These are phyloP conservation scores for Zarea fungicola DNA, from an alignment of 2,329 filamentous ascomycete genomes.

Conservation along the genomic window DNA sequence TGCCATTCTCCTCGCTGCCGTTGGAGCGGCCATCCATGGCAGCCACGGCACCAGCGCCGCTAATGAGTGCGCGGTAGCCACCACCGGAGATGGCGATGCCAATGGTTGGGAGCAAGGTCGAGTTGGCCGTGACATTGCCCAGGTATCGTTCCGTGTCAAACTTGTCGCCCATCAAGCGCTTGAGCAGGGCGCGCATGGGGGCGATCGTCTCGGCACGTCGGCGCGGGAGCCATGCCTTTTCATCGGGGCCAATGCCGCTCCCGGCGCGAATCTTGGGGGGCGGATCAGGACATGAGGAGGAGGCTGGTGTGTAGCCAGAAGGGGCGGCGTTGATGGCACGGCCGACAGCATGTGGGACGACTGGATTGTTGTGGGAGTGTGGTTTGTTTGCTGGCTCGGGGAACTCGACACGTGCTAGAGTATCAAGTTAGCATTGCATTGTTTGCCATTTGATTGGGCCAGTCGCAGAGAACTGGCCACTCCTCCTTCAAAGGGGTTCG, in stretches of 20 bases:
- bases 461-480: neutral
- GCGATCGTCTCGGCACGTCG: slow-evolving; percentile 64
- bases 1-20: slow-evolving; percentile 44
- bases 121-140: slow-evolving; percentile 58
- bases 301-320: slow-evolving; percentile 5
- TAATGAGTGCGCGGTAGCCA: slow-evolving; percentile 73
- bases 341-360: neutral
- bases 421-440: neutral
- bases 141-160: slow-evolving; percentile 69
- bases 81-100: slow-evolving; percentile 71
- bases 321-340: slow-evolving; percentile 9
- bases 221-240: slow-evolving; percentile 55
- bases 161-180: slow-evolving; percentile 59
- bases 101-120: slow-evolving; percentile 47
- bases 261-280: slow-evolving; percentile 12
- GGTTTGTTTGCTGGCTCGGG: neutral
- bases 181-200: slow-evolving; percentile 65
- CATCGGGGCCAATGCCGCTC: slow-evolving; percentile 5
- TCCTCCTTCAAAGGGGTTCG: neutral
- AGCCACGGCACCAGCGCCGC: slow-evolving; percentile 66
- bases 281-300: slow-evolving; percentile 5
- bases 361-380: neutral
- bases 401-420: neutral
- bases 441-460: neutral
- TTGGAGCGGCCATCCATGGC: slow-evolving; percentile 67